Percentiles rank a stretch among this genome's conserved stretches.
Conservation (phyloP, 1,284 basidiomycete species). For the Xerocomus nothofagi region DNA sequence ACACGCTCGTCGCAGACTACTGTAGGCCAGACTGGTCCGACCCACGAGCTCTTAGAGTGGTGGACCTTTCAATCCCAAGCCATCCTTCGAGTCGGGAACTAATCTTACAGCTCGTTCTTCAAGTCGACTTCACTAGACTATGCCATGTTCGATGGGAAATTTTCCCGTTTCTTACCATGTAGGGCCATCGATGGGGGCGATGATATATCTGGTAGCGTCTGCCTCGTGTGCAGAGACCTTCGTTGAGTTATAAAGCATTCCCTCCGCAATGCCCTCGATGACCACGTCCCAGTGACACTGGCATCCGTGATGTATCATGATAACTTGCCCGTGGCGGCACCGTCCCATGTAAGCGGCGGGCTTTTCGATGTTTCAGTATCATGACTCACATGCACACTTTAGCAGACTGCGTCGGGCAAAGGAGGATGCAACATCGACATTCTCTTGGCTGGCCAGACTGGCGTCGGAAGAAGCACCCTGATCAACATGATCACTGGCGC, state of each 20-base stretch:
- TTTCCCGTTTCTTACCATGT: background rate
- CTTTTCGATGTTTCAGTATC: background rate
- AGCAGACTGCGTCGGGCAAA: conserved; percentile 1
- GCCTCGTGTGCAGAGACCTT: conserved; percentile 16
- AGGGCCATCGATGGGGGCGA: background rate
- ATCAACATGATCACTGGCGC: conserved; percentile 30
- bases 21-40: no score
- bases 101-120: no score
- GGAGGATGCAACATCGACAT: conserved; percentile 9
- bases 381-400: background rate
- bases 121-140: background rate
- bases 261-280: background rate
- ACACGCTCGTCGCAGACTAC: no score
- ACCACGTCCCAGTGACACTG: conserved; percentile 6
- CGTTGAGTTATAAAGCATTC: conserved; percentile 2
- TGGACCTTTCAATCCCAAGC: background rate
- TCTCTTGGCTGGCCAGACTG: conserved; percentile 29
- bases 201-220: conserved; percentile 21
- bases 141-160: background rate
- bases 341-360: conserved; percentile 9
- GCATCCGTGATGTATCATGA: background rate
- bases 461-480: conserved; percentile 30
- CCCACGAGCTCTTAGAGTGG: no score
- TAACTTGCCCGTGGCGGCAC: background rate
- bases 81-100: background rate